phyloP scores from a whole-genome alignment of 495 filamentous ascomycete genomes.

The Astrothelium macrocarpum region DNA sequence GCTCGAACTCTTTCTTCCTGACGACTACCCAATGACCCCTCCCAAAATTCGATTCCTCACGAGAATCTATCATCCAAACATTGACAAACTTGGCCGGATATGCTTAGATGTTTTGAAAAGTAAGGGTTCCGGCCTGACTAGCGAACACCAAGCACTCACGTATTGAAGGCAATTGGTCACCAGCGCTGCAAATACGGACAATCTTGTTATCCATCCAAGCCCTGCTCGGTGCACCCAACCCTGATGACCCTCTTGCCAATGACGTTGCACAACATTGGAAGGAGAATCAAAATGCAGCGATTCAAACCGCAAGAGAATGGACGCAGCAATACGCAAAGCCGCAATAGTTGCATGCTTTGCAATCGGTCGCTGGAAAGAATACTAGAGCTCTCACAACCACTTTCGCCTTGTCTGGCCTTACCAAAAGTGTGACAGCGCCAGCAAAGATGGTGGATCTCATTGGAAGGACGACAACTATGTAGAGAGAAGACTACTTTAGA shows the following conservation, averaged over 20 bases:
- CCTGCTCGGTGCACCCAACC: slow-evolving; percentile 90
- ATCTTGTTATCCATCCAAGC: slow-evolving; percentile 97
- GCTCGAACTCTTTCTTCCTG: slow-evolving; percentile 95
- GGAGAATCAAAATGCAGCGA: slow-evolving; percentile 84
- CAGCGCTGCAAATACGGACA: slow-evolving; percentile 93
- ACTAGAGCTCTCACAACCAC: neutral
- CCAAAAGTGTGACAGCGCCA: neutral
- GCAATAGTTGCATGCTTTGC: neutral
- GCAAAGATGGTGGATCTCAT: neutral
- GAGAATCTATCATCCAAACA: slow-evolving; percentile 99
- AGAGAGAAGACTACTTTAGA: neutral
- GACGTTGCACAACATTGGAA: slow-evolving; percentile 98
- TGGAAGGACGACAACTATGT: neutral
- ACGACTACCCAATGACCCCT: slow-evolving; percentile 98
- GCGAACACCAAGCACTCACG: slow-evolving; percentile 5
- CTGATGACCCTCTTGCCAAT: slow-evolving; percentile 91
- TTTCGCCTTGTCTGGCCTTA: neutral
- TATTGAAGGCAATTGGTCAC: slow-evolving; percentile 90
- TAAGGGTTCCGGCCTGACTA: slow-evolving; percentile 34
- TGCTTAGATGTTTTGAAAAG: slow-evolving; percentile 97
- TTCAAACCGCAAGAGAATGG: slow-evolving; percentile 83
- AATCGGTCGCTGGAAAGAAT: neutral
- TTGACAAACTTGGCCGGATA: slow-evolving; percentile 93
- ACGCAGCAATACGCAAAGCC: slow-evolving; percentile 65
- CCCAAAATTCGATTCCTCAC: slow-evolving; percentile 97